A percentile compares a stretch with the other conserved stretches of the same genome.
Evolutionary conservation across 164 flowering plant species (phyloP).

Genomic region (Buxus sempervirens): DNA sequence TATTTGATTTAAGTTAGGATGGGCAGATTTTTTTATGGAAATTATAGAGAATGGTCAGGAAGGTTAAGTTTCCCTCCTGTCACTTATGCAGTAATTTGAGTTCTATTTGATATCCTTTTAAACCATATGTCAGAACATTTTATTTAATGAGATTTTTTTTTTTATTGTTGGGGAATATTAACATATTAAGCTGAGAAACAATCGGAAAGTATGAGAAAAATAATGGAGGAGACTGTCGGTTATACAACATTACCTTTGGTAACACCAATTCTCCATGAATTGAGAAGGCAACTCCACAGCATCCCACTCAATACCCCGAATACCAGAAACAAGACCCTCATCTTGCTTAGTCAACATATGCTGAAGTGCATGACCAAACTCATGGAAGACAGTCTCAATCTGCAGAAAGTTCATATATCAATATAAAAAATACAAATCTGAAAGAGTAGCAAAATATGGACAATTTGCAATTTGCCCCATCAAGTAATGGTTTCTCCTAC

Average conservation of each 20-base stretch:
- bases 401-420: slow-evolving; percentile 23
- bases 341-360: slow-evolving; percentile 97
- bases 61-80: too few species aligned
- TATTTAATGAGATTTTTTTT: too few species aligned
- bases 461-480: not conserved
- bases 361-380: slow-evolving; percentile 98
- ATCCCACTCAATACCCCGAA: slow-evolving; percentile 94
- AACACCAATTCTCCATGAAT: slow-evolving; percentile 99
- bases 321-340: slow-evolving; percentile 95
- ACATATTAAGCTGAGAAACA: not conserved
- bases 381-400: slow-evolving; percentile 99
- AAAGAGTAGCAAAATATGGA: not conserved
- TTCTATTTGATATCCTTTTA: too few species aligned
- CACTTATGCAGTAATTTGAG: too few species aligned
- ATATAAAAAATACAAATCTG: not conserved
- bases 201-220: not conserved
- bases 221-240: not conserved
- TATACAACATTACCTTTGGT: slow-evolving; percentile 59
- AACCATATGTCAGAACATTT: too few species aligned
- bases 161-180: not conserved
- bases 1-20: too few species aligned
- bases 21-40: too few species aligned
- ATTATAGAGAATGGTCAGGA: too few species aligned
- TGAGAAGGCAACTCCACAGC: slow-evolving; percentile 98
- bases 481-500: not conserved